Percentiles rank a stretch among this genome's conserved stretches.
phyloP scores from a whole-genome alignment of 176 grass and related monocot genomes.

The Pontederia paniculata region DNA sequence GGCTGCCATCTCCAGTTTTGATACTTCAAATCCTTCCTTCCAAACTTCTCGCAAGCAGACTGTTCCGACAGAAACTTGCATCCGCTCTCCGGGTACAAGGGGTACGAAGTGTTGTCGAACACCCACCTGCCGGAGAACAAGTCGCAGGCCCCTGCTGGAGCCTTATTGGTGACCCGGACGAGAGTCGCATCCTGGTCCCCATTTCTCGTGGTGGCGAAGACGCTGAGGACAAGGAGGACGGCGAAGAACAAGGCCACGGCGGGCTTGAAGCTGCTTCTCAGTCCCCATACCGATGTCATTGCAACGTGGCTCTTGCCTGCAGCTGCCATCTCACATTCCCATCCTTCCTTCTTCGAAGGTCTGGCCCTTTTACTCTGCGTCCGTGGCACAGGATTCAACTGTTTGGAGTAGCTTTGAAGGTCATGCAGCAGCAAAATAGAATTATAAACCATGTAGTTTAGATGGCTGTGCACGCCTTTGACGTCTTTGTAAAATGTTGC shows the following conservation, averaged over 20 bases:
- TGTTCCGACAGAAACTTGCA: constrained; percentile 82
- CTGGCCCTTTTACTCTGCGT: not conserved
- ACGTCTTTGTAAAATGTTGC: too few relatives aligned
- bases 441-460: too few relatives aligned
- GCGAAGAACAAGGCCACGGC: constrained; percentile 30
- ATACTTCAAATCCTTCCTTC: constrained; percentile 42
- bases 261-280: constrained; percentile 36
- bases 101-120: constrained; percentile 36
- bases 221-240: constrained; percentile 24
- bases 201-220: constrained; percentile 22
- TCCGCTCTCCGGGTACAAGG: constrained; percentile 55
- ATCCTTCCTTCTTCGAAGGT: not conserved
- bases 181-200: not conserved
- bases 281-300: constrained; percentile 6
- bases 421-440: not conserved
- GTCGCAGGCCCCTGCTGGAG: constrained; percentile 25
- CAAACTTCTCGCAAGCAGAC: constrained; percentile 57
- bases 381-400: not conserved
- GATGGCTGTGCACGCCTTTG: too few relatives aligned
- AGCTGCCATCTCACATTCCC: not conserved
- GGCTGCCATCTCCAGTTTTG: constrained; percentile 81
- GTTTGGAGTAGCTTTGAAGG: not conserved
- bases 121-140: constrained; percentile 61
- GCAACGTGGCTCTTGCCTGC: not conserved
- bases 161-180: not conserved